Conservation (phyloP, 352 stramenopile genomes). For the Phytophthora vignae region DNA sequence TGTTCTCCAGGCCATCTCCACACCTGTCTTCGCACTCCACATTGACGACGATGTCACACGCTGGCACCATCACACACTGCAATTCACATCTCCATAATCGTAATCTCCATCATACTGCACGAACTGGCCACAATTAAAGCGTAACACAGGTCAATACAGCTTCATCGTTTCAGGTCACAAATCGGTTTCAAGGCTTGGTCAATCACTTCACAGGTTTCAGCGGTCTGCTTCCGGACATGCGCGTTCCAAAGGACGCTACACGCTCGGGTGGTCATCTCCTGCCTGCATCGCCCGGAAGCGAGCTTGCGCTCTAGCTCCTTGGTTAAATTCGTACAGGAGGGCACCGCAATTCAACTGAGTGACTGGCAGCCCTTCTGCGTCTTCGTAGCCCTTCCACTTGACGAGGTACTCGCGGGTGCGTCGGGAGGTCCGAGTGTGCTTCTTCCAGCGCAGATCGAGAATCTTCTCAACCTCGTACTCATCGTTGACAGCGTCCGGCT, state of each 20-base stretch:
- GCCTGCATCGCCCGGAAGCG: conserved; percentile 14
- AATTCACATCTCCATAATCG: not conserved
- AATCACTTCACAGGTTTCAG: not conserved
- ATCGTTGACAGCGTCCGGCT: not conserved
- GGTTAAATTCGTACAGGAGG: conserved; percentile 8
- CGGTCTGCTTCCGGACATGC: not conserved
- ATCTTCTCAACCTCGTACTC: conserved; percentile 14
- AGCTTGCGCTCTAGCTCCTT: not conserved
- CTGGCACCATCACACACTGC: not conserved
- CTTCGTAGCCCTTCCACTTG: conserved; percentile 9
- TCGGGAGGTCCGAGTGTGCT: not conserved
- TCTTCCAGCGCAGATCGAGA: conserved; percentile 8
- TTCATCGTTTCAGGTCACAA: not conserved
- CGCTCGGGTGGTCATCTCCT: conserved; percentile 8
- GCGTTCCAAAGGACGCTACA: not conserved
- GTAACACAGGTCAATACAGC: not conserved
- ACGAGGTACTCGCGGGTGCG: not conserved
- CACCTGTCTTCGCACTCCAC: not conserved
- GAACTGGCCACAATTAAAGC: not conserved
- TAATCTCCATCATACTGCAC: not conserved
- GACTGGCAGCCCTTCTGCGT: conserved; percentile 1
- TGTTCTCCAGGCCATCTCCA: not conserved
- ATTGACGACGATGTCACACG: not conserved
- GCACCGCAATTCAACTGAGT: conserved; percentile 8
- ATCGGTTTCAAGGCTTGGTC: not conserved